Evolutionary conservation across 2,329 filamentous ascomycete species (phyloP), one percentile per base, ranked within the genome.

Genomic region (Dothideomycetes sp.): DNA sequence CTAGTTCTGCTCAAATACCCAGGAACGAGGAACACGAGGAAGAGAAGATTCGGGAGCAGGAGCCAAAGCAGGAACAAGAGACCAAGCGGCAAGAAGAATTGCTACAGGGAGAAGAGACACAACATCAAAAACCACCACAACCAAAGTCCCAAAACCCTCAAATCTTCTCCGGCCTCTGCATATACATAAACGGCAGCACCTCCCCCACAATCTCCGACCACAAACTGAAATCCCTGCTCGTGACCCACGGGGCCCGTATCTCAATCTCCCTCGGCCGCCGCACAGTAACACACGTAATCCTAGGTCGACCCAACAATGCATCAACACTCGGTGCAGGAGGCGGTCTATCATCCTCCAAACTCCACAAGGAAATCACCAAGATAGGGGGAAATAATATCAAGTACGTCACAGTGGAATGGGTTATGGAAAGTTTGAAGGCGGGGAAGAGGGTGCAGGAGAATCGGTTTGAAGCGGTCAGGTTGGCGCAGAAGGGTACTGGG

Each of bases 131-230:
- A n/a, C 12, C 11, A 19, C 18, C 11, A 10, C 32, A 17, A 17
- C 13, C 35, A 9, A 15, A 32, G 22, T 15, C 31, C 5, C 37
- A 30, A 12, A 13, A 36, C 12, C 40, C 43, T 17, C 47, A 55
- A 25, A 59, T 50, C 23, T 88, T 95, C 57, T 63, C 74, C 31
- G 76, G 78, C 12, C 70, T 87, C 16, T 79, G 76, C 37, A 73
- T 94, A 52, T 91, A 89, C 63, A 74, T 95, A 61, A 94, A 94
- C 61, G 87, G 87, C 46, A 88, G 83, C 50, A 94, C 86, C 2
- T 73, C 79, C 45, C 87, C 88, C 1, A 61, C 77, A 17, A 74
- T 94, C 47, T 93, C 84, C 11, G 88, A 95, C 60, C 84, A 94
- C 64, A 82, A 76, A 57, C 73, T 95, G 43, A 93, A 91, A 67